These are phyloP conservation scores for Dioszegia crocea DNA, from an alignment of 768 basidiomycete genomes.

Conservation along the genomic window DNA sequence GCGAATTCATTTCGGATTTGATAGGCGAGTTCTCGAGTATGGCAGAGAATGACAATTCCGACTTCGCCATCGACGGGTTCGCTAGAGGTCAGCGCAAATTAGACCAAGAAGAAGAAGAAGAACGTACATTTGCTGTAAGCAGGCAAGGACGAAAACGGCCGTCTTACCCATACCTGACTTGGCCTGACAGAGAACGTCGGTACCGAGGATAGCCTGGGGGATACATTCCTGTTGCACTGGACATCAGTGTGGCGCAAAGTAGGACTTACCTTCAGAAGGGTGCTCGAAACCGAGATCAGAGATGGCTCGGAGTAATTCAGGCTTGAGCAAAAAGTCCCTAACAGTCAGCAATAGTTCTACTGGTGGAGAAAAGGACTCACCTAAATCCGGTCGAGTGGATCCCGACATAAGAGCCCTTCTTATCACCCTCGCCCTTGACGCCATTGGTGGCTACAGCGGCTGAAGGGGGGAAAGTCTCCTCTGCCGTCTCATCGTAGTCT, in stretches of 20 bases:
- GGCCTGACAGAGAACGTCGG: conserved; percentile 99
- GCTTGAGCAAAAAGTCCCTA: conserved; percentile 96
- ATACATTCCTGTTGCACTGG: conserved; percentile 99
- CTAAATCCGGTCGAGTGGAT: conserved; percentile 99
- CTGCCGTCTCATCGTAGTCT: conserved; percentile 50
- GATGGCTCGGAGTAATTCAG: conserved; percentile 92
- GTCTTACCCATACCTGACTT: conserved; percentile 94
- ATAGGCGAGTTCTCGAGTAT: conserved; percentile 97
- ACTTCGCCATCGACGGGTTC: conserved; percentile 98
- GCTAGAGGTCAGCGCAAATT: too few species aligned
- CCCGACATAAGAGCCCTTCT: conserved; percentile 92
- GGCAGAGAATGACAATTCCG: conserved; percentile 94
- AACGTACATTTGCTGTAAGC: conserved; percentile 76
- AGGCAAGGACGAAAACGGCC: conserved; percentile 96
- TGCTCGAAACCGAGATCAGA: conserved; percentile 99
- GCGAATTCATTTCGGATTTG: conserved; percentile 99
- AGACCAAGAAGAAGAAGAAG: not conserved
- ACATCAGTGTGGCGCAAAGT: not conserved
- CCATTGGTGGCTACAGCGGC: conserved; percentile 44
- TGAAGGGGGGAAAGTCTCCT: conserved; percentile 50
- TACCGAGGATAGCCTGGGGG: conserved; percentile 96
- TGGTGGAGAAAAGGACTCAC: conserved; percentile 53
- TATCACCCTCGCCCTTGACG: conserved; percentile 58
- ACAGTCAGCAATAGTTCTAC: not conserved
- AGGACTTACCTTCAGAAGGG: conserved; percentile 84